Conservation (phyloP, 1,284 basidiomycete species). For the Flammula alnicola region DNA sequence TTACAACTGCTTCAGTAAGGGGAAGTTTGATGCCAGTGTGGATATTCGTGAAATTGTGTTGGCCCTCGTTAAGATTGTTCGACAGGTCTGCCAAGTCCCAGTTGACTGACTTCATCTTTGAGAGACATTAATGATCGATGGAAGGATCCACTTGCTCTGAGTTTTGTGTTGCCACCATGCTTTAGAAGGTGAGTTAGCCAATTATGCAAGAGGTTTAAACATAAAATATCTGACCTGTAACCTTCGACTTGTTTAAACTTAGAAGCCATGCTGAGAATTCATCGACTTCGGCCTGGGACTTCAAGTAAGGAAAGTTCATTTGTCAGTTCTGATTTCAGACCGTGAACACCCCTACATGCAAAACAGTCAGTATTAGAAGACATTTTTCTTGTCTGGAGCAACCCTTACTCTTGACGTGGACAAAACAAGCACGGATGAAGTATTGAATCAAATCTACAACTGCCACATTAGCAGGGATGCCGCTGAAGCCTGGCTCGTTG, state of each 20-base stretch:
- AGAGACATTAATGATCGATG: constrained; percentile 22
- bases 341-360: constrained; percentile 16
- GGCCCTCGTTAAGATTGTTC: constrained; percentile 24
- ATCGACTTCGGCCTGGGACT: constrained; percentile 10
- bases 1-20: constrained; percentile 19
- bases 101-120: constrained; percentile 19
- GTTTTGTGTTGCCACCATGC: constrained; percentile 28
- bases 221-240: too few species aligned
- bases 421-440: constrained; percentile 14
- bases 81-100: constrained; percentile 22
- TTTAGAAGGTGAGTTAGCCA: neutral
- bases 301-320: constrained; percentile 20
- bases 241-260: constrained; percentile 15
- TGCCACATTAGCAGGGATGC: constrained; percentile 3
- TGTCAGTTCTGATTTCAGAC: constrained; percentile 8
- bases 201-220: neutral
- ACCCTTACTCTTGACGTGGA: constrained; percentile 18
- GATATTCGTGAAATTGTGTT: constrained; percentile 26
- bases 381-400: too few species aligned
- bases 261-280: constrained; percentile 17
- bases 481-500: constrained; percentile 13
- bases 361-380: too few species aligned
- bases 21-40: constrained; percentile 20
- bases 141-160: constrained; percentile 24
- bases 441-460: constrained; percentile 4